Percentiles rank a stretch among this genome's conserved stretches.
These are phyloP conservation scores for Staphylotrichum tortipilum DNA, from an alignment of 495 filamentous ascomycete genomes.

Conservation along the genomic window DNA sequence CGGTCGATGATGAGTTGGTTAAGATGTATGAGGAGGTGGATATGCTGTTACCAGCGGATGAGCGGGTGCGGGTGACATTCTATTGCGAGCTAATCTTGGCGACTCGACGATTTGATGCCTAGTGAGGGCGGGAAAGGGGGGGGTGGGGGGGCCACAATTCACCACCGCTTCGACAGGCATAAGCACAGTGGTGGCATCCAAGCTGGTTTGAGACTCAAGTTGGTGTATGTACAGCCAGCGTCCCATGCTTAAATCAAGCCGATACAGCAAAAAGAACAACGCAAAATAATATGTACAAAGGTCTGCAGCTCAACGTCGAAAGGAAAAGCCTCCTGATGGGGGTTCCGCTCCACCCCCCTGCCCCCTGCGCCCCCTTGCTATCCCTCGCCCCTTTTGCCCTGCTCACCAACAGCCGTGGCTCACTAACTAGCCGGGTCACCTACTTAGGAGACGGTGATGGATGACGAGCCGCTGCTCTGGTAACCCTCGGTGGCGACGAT, in stretches of 20 bases:
- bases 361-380: neutral
- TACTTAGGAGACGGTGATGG: slow-evolving; percentile 37
- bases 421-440: too few species aligned
- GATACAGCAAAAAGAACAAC: neutral
- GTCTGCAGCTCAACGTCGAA: neutral
- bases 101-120: too few species aligned
- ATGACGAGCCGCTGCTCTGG: slow-evolving; percentile 42
- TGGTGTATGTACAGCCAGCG: neutral
- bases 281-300: neutral
- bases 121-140: too few species aligned
- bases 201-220: neutral
- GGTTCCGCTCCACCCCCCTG: neutral
- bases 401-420: neutral
- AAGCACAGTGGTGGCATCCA: too few species aligned
- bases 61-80: too few species aligned
- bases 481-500: slow-evolving; percentile 55
- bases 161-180: too few species aligned
- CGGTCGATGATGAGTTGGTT: neutral
- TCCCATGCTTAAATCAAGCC: neutral
- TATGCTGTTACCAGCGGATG: too few species aligned
- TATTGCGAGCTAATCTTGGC: too few species aligned
- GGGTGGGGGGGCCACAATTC: too few species aligned
- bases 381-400: neutral
- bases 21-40: neutral
- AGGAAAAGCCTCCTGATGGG: neutral